phyloP scores from a whole-genome alignment of 1,284 basidiomycete species.

The Trametes pubescens region DNA sequence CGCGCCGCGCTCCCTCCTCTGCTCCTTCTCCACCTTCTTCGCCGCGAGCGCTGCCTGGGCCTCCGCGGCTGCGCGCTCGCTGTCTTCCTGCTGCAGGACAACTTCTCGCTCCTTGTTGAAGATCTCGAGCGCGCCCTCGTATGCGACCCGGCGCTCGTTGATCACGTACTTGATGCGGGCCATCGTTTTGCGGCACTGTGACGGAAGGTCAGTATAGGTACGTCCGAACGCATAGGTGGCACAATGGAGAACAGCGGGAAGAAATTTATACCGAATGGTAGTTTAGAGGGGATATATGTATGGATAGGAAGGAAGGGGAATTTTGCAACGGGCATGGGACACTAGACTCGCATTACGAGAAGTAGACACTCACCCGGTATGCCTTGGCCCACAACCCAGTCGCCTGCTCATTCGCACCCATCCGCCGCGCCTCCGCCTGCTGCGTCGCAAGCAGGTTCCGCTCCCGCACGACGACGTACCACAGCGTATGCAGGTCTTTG shows the following conservation, averaged over 20 bases:
- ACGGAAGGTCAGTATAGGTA: not conserved
- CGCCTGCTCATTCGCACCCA: slow-evolving; percentile 47
- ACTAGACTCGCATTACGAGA: not conserved
- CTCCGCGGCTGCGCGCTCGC: slow-evolving; percentile 24
- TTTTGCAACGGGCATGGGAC: not conserved
- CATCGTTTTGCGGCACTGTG: slow-evolving; percentile 94
- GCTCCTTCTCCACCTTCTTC: slow-evolving; percentile 34
- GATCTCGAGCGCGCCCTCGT: slow-evolving; percentile 68
- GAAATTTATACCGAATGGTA: not conserved
- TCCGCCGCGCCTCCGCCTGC: slow-evolving; percentile 73
- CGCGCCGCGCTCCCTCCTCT: slow-evolving; percentile 31
- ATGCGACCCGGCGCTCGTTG: slow-evolving; percentile 90
- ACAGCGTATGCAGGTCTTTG: slow-evolving; percentile 90
- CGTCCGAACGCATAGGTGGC: not conserved
- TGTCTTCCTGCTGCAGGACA: slow-evolving; percentile 24
- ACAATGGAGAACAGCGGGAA: not conserved
- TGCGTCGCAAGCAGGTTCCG: slow-evolving; percentile 92
- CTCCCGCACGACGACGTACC: slow-evolving; percentile 91
- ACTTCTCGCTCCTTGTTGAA: slow-evolving; percentile 43
- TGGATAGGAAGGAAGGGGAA: not conserved
- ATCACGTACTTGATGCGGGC: slow-evolving; percentile 94
- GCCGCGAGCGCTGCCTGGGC: slow-evolving; percentile 36
- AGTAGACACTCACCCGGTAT: slow-evolving; percentile 26
- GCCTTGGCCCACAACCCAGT: slow-evolving; percentile 25
- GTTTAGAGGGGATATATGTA: not conserved